Evolutionary conservation across 106 monocot genomes (phyloP).

Genomic region (Dendrobium officinale): DNA sequence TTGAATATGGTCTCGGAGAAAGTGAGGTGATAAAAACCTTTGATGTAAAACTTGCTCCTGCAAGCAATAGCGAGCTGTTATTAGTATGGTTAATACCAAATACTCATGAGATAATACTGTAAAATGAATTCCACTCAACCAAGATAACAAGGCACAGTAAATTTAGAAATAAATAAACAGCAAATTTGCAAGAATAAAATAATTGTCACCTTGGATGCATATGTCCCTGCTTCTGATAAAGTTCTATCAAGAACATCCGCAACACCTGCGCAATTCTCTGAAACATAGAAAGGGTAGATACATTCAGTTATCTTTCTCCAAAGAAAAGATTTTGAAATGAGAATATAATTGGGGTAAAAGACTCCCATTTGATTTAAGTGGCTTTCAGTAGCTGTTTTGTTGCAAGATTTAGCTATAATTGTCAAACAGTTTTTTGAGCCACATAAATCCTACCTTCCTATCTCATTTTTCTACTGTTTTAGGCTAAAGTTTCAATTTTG

Average conservation of each 20-base stretch:
- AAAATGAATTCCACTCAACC: too few relatives aligned
- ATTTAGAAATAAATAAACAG: too few relatives aligned
- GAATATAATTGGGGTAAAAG: too few relatives aligned
- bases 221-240: constrained; percentile 39
- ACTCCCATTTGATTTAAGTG: not conserved
- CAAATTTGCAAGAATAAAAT: not conserved
- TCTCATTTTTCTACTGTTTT: not conserved
- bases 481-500: too few relatives aligned
- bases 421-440: not conserved
- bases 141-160: too few relatives aligned
- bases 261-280: constrained; percentile 17
- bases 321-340: too few relatives aligned
- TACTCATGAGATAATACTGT: too few relatives aligned
- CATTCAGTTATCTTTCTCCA: too few relatives aligned
- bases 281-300: too few relatives aligned
- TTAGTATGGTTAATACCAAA: too few relatives aligned
- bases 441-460: not conserved
- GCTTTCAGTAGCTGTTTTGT: not conserved
- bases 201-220: constrained; percentile 32
- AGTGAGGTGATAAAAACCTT: constrained; percentile 18
- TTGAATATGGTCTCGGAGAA: constrained; percentile 32
- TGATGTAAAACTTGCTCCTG: constrained; percentile 38
- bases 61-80: not conserved
- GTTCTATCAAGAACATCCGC: constrained; percentile 19
- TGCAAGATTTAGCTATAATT: not conserved